phyloP scores from a whole-genome alignment of 1,284 basidiomycete species.

The Trichosporon ovoides region DNA sequence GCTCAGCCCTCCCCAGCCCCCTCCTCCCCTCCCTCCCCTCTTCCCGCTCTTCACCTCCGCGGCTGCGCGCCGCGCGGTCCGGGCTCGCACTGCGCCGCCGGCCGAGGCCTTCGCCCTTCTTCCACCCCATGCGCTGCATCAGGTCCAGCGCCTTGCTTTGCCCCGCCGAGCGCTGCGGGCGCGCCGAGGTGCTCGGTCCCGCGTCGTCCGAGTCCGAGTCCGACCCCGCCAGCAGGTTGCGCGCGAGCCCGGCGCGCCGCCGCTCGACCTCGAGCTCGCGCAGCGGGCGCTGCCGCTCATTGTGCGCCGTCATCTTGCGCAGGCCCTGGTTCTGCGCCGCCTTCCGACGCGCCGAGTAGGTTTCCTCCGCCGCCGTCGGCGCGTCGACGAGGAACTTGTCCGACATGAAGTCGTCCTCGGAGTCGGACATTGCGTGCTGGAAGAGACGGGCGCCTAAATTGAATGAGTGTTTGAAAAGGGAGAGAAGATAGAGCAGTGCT shows the following conservation, averaged over 20 bases:
- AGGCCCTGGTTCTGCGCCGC: constrained; percentile 23
- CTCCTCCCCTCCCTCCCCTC: constrained; percentile 15
- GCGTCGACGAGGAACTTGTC: constrained; percentile 47
- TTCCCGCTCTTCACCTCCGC: constrained; percentile 12
- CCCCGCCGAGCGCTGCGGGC: constrained; percentile 8
- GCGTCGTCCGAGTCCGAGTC: not conserved
- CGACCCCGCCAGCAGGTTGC: constrained; percentile 32
- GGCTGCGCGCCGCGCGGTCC: constrained; percentile 8
- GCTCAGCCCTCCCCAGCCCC: constrained; percentile 28
- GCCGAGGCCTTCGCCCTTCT: constrained; percentile 44
- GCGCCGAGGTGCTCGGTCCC: not conserved
- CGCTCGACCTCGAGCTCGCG: constrained; percentile 32
- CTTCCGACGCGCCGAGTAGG: constrained; percentile 33
- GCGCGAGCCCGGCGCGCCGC: constrained; percentile 37
- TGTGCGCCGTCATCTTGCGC: constrained; percentile 34
- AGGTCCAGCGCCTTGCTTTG: constrained; percentile 42
- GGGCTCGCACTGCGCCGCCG: constrained; percentile 23
- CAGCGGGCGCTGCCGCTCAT: constrained; percentile 15
- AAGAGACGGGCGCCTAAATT: too few relatives aligned
- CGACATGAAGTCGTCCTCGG: constrained; percentile 50
- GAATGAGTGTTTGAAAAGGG: not conserved
- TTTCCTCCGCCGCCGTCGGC: constrained; percentile 15
- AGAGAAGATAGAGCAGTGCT: not conserved
- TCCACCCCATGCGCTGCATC: constrained; percentile 51
- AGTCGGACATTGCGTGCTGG: constrained; percentile 42